Percentiles rank a stretch among this genome's conserved stretches.
These are phyloP conservation scores for Fomes fomentarius DNA, from an alignment of 1,284 basidiomycete genomes.

Conservation along the genomic window DNA sequence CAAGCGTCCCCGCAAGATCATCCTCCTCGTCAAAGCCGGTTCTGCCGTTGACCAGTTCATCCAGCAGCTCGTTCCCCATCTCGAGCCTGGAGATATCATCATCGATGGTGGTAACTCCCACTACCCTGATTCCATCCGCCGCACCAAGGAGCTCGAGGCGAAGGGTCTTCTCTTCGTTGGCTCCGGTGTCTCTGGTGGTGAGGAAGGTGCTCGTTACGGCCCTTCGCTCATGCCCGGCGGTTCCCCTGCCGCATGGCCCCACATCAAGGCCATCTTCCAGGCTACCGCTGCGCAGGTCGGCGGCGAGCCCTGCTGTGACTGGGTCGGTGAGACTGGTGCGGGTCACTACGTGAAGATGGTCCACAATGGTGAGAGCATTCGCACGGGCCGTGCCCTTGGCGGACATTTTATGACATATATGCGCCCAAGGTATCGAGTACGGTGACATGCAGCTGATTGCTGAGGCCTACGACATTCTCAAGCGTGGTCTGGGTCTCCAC, in stretches of 20 bases:
- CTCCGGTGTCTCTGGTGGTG: slow-evolving; percentile 98
- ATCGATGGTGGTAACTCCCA: slow-evolving; percentile 99
- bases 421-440: slow-evolving; percentile 87
- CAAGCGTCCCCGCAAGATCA: slow-evolving; percentile 88
- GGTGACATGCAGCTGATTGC: slow-evolving; percentile 99
- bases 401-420: slow-evolving; percentile 15
- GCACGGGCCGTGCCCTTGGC: slow-evolving; percentile 21
- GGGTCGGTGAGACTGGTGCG: slow-evolving; percentile 96
- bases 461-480: slow-evolving; percentile 98
- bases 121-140: slow-evolving; percentile 98
- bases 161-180: slow-evolving; percentile 98
- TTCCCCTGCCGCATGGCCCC: slow-evolving; percentile 91
- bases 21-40: slow-evolving; percentile 94
- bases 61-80: slow-evolving; percentile 66
- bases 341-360: slow-evolving; percentile 99
- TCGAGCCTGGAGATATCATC: slow-evolving; percentile 89
- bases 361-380: slow-evolving; percentile 79
- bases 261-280: slow-evolving; percentile 99
- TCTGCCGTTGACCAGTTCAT: slow-evolving; percentile 82
- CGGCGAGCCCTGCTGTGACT: slow-evolving; percentile 98
- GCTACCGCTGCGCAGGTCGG: slow-evolving; percentile 95
- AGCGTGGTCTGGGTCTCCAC: slow-evolving; percentile 87
- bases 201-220: slow-evolving; percentile 97
- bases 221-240: slow-evolving; percentile 99
- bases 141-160: slow-evolving; percentile 89